Evolutionary conservation across 2,329 filamentous ascomycete genomes (phyloP), one percentile per base, ranked within the genome.

Genomic region (Colletotrichum musae): DNA sequence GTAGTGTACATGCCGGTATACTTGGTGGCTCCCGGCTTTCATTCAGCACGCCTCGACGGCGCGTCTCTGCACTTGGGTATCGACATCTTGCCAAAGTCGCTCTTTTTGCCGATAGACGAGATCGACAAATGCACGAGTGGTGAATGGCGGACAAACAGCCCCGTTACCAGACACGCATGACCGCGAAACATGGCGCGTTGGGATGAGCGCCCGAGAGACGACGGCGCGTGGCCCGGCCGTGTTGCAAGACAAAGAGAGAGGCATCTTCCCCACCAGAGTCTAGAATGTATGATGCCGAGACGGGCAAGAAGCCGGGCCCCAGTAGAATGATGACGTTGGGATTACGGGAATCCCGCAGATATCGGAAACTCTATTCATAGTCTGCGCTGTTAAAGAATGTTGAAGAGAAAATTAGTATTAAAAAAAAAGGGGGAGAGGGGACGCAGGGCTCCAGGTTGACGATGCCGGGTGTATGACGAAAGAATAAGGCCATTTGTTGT

Each of bases 361-460:
- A 43, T 28, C n/a, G 18, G 43, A 66, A 57, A 60, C 54, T 41
- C 18, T 66, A 28, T 39, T 57, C 9, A 21, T 45, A 24, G 48
- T 36, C 28, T 41, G 39, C 26, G 24, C 12, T 12, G 39, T 43
- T 41, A 15, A 47, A 48, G 39, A 47, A 9, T n/a, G 36, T 10
- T 32, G 6, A 28, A 61, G 26, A 63, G 43, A 39, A 10, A 36
- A 10, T 24, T 24, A 36, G 5, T 18, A 18, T 18, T 18, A 10
- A 36, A 36, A 36, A 9, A 32, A 32, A 2, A 9, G 32, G 32
- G 32, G 32, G 32, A 21, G 28, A 51, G 60, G 60, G 51, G 18
- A n/a, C 43, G n/a, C 43, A 60, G 56, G 61, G 66, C 61, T 69
- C 50, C 36, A 65, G 50, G 51, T 60, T 48, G 66, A 66, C 50